Evolutionary conservation across 108 stramenopile genomes (phyloP), one percentile per base, ranked within the genome.

Genomic region (Mayamaea pseudoterrestris): DNA sequence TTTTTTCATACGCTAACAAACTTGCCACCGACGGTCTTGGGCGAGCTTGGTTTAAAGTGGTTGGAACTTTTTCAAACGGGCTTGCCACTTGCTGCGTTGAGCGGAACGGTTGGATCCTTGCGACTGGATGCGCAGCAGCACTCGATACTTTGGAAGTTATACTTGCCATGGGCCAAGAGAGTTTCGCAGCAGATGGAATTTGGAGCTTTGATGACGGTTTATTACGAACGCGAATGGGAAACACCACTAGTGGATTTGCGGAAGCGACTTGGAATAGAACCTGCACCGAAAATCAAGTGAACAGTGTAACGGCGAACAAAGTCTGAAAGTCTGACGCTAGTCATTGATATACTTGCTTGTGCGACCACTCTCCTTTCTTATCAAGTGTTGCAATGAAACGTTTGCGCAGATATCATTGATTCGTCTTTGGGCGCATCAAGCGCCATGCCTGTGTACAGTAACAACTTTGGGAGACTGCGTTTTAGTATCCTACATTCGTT

Each of bases 21-120:
- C 13, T 53, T 98, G 32, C 98, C 98, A 23, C 94, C 96, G 21
- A 93, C 91, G 1, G 92, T 97, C 0, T 35, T 80, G 35, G 98
- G 95, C 24, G 98, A 98, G 69, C 49, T 97, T 57, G 96, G 84
- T 28, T 62, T 97, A 35, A 98, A 98, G 64, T 95, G 88, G 85
- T 58, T 97, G 31, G 98, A 98, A 59, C 58, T 94, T 52, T 77
- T 92, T 18, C 95, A 97, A 54, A 97, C 95, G 12, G 93, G 93
- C 8, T 67, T 98, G 32, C 98, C 98, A 5, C 52, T 97, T 32
- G 78, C 81, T 5, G 81, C 83, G 13, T 52, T 90, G 40, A 68
- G 72, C 0, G 76, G 63, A 13, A 76, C 74, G 12, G 68, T 75
- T 8, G 82, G 82, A 5, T 42, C 70, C 2, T 46, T 85, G 20